Base-by-base conservation (phyloP, 768 basidiomycete genomes). In the Asterophora lycoperdoides region DNA sequence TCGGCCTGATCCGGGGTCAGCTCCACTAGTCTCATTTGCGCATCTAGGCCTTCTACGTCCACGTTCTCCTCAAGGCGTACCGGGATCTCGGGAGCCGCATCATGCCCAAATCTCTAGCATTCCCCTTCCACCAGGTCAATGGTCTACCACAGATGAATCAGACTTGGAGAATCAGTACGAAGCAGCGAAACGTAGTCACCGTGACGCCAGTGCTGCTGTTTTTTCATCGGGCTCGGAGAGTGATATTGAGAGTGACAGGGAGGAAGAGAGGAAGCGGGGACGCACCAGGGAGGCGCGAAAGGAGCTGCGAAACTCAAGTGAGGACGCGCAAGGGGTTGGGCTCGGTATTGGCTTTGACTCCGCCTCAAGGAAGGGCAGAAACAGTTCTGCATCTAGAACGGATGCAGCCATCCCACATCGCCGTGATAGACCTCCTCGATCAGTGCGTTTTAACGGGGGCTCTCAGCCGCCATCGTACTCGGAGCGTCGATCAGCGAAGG, bases 151-250 rank as follows among this genome's bases (percentile, higher is more conserved):
- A 23, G 70, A 74, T 39, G 74, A 76, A 23, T 78, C 77, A 9
- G 75, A 78, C 44, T 44, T 74, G 3, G 75, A 77, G 48, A 59
- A 56, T 26, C 69, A 63, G 11, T 71, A 70, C 53, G 73, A 77
- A 44, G 57, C 53, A n/a, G 67, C 67, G 40, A 59, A 61, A 37
- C 60, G 63, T 32, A 66, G 72, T 14, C 65, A 63, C 42, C 68
- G 76, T 4, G 72, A 78, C 19, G 66, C 73, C 6, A 77, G 77
- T 48, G 69, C 71, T 1, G 70, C 71, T 36, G 66, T 72, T 9
- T 57, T 69, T n/a, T 60, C 70, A 2, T 72, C 75, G 8, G 68
- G 64, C 40, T 74, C 73, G 3, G 75, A 72, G 20, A 67, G 68
- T 39, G 73, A 73, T 13, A 52, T 42, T 5, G 69, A 64, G 17